Base-by-base conservation (phyloP, 1,139 yeast genomes). In the Hemisphaericaspora xylanilytica region DNA sequence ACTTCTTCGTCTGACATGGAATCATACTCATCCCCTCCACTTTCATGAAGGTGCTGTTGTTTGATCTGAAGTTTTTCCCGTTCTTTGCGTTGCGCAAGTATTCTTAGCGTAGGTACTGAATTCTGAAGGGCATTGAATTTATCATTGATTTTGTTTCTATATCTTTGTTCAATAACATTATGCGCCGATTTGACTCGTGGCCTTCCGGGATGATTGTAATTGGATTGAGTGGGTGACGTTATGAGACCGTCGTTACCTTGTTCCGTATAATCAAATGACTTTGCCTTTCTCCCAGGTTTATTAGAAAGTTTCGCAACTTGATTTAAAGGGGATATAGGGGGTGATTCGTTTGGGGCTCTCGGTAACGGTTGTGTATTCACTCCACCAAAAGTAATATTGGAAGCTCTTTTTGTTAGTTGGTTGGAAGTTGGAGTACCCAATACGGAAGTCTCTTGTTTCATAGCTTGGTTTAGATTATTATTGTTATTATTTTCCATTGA, bases 161-260 rank as follows among this genome's bases (percentile, higher is more conserved):
- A 70, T 39, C 76, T 47, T 48, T 70, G 76, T 45, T 70, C 76
- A 38, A 70, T 69, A 4, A 70, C 64, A 43, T 70, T 70, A 52
- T 70, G 76, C 5, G 73, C 64, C 1, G 70, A 63, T 40, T 62
- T 64, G 22, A 56, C 52, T 27, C 48, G 33, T 17, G 50, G 49
- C n/a, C 48, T 35, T 5, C 48, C 49, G 5, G 46, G 42, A 36
- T 38, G 45, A 21, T 37, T 43, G 27, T 41, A 40, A 32, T 37
- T 42, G 7, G 4, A 37, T 38, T 13, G 37, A 14, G 32, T 14
- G 15, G 38, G 27, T 15, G 38, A 14, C 13, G 27, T 12, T 5
- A 17, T 28, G 12, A 28, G 11, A 15, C 9, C 8, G 11, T 22
- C 5, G 8, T 22, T 22, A 10, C 26, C 8, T 22, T 20, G 21